Percentiles rank a stretch among this genome's conserved stretches.
phyloP scores from a whole-genome alignment of 73 alveolate genomes.

The Durusdinium trenchii region DNA sequence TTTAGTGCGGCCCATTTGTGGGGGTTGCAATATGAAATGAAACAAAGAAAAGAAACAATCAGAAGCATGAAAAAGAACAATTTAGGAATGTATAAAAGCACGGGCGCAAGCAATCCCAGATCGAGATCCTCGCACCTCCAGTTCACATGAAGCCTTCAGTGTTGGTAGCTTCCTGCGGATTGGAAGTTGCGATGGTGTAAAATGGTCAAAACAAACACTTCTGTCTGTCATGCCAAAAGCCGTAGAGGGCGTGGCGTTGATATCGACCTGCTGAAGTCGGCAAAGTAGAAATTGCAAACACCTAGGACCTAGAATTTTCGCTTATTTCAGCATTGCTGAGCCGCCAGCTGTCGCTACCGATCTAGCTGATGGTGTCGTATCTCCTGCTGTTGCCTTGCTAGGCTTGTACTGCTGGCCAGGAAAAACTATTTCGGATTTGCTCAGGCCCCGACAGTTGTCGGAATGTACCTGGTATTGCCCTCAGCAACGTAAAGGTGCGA shows the following conservation, averaged over 20 bases:
- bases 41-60: no score
- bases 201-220: background rate
- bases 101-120: no score
- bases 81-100: no score
- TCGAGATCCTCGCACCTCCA: constrained; percentile 28
- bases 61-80: no score
- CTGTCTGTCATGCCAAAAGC: background rate
- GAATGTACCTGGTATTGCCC: constrained; percentile 11
- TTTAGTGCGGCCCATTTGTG: no score
- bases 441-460: background rate
- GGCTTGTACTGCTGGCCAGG: background rate
- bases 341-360: constrained; percentile 28
- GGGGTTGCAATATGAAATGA: no score
- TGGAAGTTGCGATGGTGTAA: background rate
- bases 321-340: background rate
- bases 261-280: background rate
- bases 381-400: background rate
- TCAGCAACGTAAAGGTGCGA: background rate
- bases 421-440: background rate
- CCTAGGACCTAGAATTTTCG: background rate
- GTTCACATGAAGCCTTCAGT: constrained; percentile 37
- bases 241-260: no score
- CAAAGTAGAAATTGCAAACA: background rate
- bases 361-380: constrained; percentile 31
- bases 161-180: background rate